Conservation (phyloP, 225 moss, liverwort and hornwort species). For the Sphagnum contortum region DNA sequence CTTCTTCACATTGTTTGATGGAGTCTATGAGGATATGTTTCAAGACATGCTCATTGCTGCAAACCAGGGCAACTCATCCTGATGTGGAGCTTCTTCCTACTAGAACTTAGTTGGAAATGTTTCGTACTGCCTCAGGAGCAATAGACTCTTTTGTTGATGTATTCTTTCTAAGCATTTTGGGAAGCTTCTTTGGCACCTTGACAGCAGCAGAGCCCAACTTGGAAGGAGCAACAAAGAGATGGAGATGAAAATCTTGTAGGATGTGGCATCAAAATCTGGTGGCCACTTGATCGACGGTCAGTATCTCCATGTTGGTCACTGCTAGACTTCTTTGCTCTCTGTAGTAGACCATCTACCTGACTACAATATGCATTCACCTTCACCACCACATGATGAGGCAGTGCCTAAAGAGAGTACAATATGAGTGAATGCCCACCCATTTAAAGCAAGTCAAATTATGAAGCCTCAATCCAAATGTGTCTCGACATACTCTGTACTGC, state of each 20-base stretch:
- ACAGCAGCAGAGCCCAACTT: conserved; percentile 17
- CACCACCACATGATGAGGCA: not conserved
- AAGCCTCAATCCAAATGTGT: no score
- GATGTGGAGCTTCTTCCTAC: no score
- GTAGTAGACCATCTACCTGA: no score
- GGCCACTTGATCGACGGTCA: conserved; percentile 94
- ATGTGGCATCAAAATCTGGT: conserved; percentile 80
- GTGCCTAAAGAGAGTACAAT: no score
- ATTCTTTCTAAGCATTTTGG: not conserved
- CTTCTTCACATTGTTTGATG: not conserved
- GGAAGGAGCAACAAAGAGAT: conserved; percentile 32
- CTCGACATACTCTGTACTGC: not conserved
- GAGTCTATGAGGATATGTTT: not conserved
- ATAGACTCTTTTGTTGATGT: not conserved
- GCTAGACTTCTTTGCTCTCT: no score
- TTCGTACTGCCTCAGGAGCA: not conserved
- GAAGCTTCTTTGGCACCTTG: not conserved
- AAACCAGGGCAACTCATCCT: no score
- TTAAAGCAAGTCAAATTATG: no score
- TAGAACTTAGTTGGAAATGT: no score
- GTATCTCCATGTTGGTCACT: not conserved
- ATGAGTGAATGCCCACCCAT: no score
- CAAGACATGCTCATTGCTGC: no score
- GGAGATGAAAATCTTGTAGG: conserved; percentile 76
- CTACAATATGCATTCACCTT: not conserved